Evolutionary conservation across 169 alveolate species (phyloP).

Genomic region (Sarcocystis neurona): DNA sequence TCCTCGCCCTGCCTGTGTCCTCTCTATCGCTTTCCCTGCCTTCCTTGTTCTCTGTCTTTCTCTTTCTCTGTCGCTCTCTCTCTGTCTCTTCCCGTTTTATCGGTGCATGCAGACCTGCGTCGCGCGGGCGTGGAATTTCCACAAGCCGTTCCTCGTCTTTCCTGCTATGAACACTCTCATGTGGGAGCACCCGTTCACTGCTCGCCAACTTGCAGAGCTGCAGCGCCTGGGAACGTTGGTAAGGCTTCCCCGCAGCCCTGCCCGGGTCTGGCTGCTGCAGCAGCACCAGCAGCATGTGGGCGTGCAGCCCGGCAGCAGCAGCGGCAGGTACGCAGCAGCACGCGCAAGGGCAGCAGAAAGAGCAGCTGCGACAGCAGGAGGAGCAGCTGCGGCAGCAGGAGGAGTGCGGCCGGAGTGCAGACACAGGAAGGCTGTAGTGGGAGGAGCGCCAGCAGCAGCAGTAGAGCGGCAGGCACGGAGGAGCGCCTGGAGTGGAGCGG

Average conservation of each 20-base stretch:
- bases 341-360: neutral
- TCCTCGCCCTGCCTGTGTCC: too few relatives aligned
- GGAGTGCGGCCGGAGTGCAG: too few relatives aligned
- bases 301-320: neutral
- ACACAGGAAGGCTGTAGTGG: too few relatives aligned
- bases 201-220: constrained; percentile 70
- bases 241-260: neutral
- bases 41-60: too few relatives aligned
- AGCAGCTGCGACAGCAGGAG: neutral
- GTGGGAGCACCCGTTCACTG: constrained; percentile 91
- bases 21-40: too few relatives aligned
- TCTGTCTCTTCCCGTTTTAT: neutral
- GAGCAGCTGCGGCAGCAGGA: too few relatives aligned
- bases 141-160: constrained; percentile 85
- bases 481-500: too few relatives aligned
- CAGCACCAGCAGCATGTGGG: neutral
- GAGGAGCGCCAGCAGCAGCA: too few relatives aligned
- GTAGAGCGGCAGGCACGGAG: too few relatives aligned
- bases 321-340: neutral
- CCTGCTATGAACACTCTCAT: constrained; percentile 95
- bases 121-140: constrained; percentile 91
- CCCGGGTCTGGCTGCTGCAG: neutral
- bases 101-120: constrained; percentile 79
- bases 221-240: constrained; percentile 11
- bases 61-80: too few relatives aligned